These are phyloP conservation scores for Diutina ranongensis DNA, from an alignment of 1,139 yeast genomes.

Conservation along the genomic window DNA sequence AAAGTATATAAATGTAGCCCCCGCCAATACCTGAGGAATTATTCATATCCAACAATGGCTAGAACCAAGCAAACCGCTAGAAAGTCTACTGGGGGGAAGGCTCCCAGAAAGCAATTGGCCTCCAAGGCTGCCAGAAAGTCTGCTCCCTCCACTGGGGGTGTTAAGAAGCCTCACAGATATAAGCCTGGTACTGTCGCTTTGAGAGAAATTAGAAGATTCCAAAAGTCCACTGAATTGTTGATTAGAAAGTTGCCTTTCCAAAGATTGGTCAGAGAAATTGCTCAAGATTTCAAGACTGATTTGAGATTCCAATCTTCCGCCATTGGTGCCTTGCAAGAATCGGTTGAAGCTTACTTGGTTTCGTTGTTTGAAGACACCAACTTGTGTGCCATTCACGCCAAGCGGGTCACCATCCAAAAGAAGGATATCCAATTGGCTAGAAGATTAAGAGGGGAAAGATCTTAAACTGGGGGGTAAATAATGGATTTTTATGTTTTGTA, in stretches of 20 bases:
- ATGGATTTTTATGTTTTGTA: not conserved
- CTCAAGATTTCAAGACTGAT: constrained; percentile 40
- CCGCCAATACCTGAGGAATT: no score
- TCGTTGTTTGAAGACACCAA: constrained; percentile 41
- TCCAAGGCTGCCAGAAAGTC: constrained; percentile 44
- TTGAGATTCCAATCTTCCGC: constrained; percentile 42
- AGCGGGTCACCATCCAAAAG: constrained; percentile 44
- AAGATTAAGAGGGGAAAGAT: constrained; percentile 40
- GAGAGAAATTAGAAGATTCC: constrained; percentile 45
- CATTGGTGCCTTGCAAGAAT: constrained; percentile 43
- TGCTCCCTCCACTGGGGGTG: constrained; percentile 42
- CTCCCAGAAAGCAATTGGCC: constrained; percentile 44
- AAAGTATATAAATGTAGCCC: no score
- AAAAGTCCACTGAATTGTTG: constrained; percentile 39
- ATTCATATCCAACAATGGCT: constrained; percentile 21
- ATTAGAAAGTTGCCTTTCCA: constrained; percentile 42
- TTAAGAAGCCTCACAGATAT: constrained; percentile 43
- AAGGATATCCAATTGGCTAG: constrained; percentile 43
- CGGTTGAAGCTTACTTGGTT: constrained; percentile 41
- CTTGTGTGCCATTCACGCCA: constrained; percentile 44
- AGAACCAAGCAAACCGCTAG: constrained; percentile 46
- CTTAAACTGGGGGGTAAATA: not conserved
- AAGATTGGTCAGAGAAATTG: constrained; percentile 38
- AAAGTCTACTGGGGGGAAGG: constrained; percentile 44
- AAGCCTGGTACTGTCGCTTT: constrained; percentile 46